Evolutionary conservation across 2,329 filamentous ascomycete species (phyloP), one percentile per base, ranked within the genome.

Genomic region (Nothophoma quercina): DNA sequence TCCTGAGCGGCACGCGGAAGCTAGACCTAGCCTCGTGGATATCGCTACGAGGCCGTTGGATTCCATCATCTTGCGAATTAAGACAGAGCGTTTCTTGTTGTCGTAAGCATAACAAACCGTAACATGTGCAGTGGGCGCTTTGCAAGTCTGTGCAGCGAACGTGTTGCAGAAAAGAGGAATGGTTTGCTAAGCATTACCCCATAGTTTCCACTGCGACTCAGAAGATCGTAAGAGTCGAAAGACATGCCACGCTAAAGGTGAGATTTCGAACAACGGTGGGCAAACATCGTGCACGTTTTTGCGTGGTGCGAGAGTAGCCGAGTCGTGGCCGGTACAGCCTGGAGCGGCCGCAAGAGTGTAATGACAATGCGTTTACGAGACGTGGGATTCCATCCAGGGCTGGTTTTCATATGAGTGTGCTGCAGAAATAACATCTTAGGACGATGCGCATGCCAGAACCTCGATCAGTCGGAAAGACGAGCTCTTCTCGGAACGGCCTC

Each of bases 311-410:
- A 33, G 40, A 39, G 38, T 48, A 44, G 28, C 50, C 50, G 43
- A 53, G 32, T 39, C 39, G n/a, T 21, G 15, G 12, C 28, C 50
- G 55, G 55, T 48, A 54, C 48, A 32, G 40, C 32, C 39, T 59
- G 56, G 46, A 26, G 56, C 43, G 56, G 49, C 47, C 59, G 59
- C 35, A 22, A 51, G 38, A 57, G 53, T 34, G 60, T 64, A 63
- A 63, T 35, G 26, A 58, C 63, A 63, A 63, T 35, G 26, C 43
- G 9, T 39, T 70, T 70, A 70, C 69, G 57, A 62, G 58, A 64
- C 68, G 69, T 67, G 69, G 69, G 68, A 64, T 69, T 16, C 22
- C 13, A 47, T 55, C 49, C 47, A 47, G 46, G 28, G 29, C 32
- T 15, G 5, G 47, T 18, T 10, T 56, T 18, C 28, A 25, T 13